Base-by-base conservation (phyloP, 139 green algal species). In the Deuterostichococcus epilithicus region DNA sequence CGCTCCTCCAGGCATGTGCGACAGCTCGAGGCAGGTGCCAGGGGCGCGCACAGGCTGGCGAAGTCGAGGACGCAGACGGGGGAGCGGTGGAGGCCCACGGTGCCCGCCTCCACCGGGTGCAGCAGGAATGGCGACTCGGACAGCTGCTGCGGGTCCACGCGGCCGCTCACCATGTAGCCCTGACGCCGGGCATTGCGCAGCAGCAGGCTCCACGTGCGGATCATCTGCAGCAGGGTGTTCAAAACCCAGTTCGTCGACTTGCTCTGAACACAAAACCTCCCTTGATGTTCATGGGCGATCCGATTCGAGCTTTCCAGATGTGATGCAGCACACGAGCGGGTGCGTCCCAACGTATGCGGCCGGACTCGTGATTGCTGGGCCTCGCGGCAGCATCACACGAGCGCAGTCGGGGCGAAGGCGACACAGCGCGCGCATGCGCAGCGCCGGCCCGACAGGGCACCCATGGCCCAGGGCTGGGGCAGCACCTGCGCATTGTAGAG, bases 121-220 rank as follows among this genome's bases (percentile, higher is more conserved):
- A 95, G 86, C 33, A 95, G 78, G 80, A 87, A 91, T 34, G 91
- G 88, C 72, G 72, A 83, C 82, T 94, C 90, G 2, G 76, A 68
- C 38, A 95, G 82, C 22, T 77, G 74, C 13, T 38, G 37, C 13
- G 75, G 77, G 26, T 90, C 84, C 33, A 60, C 59, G 3, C 80
- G 35, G 20, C 72, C 6, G 23, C 73, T 71, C 32, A 81, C 70
- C 47, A 79, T 42, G 32, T 71, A 85, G 22, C 77, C 80, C 18
- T 73, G 59, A 6, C 90, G 81, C 34, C 85, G 86, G 0, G 88
- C 84, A 32, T 83, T 87, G 44, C 91, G 85, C 38, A 92, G 83
- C 59, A 96, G 84, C 73, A 96, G 85, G 58, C 76, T 87, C 78
- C 80, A 88, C 0, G 87, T 91, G 10, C 91, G 83, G 3, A 92